Evolutionary conservation across 768 basidiomycete species (phyloP), one percentile per base, ranked within the genome.

Genomic region (Pholiota conissans): DNA sequence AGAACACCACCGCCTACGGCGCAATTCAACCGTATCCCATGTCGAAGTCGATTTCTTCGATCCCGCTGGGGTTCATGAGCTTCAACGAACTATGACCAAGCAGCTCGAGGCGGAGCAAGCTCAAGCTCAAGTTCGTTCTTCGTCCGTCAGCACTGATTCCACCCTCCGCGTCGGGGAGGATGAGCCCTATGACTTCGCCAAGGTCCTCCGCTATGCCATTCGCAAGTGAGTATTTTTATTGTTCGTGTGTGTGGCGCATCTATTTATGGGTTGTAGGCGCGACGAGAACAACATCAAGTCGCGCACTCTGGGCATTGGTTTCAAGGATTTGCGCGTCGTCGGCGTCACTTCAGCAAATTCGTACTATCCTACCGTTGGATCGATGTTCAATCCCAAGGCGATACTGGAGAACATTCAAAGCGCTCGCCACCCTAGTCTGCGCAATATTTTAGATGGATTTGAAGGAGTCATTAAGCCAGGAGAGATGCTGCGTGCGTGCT

Each of bases 401-500:
- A 64, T 84, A 7, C 3, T 82, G 1, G 71, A 77, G 51, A 72
- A 71, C 6, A 65, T 90, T 2, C 79, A 78, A 46, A 76, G 72
- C 1, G 53, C 74, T 0, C 77, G 84, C 35, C 85, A 90, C 56
- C 89, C 91, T 0, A 81, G 83, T 16, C 66, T 87, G 1, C 82
- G 85, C 9, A 80, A 80, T 53, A 89, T 91, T 45, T 72, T 92
- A 27, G 73, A 76, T 14, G 82, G 78, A 11, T 86, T 91, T 59
- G 84, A 87, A 45, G 89, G 88, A 22, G 77, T 84, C 2, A 75
- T 90, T 2, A 78, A 78, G 16, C 82, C 87, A 0, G 88, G 89
- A 30, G 89, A 91, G 69, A 90, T 92, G 90, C 74, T 90, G 76
- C 79, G 91, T 86, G 63, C 64, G 89, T 82, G 22, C 27, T 40